Evolutionary conservation across 805 yeast genomes (phyloP), one percentile per base, ranked within the genome.

Genomic region (Hanseniaspora thailandica): DNA sequence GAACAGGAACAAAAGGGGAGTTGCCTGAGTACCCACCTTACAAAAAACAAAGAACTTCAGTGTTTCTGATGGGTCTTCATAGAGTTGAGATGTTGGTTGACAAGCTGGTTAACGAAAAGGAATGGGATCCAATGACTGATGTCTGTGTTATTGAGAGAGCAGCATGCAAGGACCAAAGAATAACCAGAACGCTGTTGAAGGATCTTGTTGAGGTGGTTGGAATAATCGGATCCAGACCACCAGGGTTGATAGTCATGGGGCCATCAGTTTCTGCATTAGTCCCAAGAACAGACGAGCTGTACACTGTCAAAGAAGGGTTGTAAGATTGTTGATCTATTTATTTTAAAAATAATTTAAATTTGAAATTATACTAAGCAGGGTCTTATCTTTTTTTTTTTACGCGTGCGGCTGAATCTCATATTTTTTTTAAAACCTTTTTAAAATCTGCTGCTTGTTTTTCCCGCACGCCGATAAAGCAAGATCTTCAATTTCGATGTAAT

Each of bases 111-210:
- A 70, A 70, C 1, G 74, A 73, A 41, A 47, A 39, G 19, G 68
- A 71, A 0, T 90, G 96, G 96, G 81, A 81, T 49, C 67, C 72
- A 1, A 71, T 75, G 19, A 71, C 84, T 7, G 96, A 97, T 0
- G 86, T 85, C 28, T 87, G 93, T 2, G 80, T 89, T 22, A 79
- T 90, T 2, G 97, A 90, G 65, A 74, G 97, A 55, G 95, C 96
- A 0, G 81, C 93, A 15, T 88, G 97, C 66, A 88, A 93, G 0
- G 97, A 89, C 63, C 97, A 90, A 68, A 69, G 97, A 54, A 75
- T 89, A 5, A 79, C 88, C 3, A 71, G 95, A 57, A 85, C 96
- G 0, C 75, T 78, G 0, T 68, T 90, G 43, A 72, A 73, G 49
- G 69, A 82, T 57, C 78, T 87, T 1, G 82, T 83, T 0, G 80